Conservation (phyloP, 2,329 filamentous ascomycete genomes). For the Lecanosticta acicola region DNA sequence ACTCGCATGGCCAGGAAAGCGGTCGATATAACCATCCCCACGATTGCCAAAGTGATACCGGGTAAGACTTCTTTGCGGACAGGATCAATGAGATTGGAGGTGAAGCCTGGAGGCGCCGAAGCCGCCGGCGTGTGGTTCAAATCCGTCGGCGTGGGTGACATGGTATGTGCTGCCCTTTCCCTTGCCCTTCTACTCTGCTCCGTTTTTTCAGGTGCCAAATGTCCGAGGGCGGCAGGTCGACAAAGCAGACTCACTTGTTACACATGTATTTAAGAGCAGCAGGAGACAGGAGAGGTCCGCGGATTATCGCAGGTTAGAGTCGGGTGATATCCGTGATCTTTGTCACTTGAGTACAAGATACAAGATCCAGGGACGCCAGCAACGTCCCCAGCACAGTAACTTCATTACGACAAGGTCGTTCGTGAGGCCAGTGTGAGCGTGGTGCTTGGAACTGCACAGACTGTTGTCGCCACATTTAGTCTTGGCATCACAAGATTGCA, state of each 20-base stretch:
- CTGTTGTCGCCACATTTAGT: too few species aligned
- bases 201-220: too few species aligned
- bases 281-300: too few species aligned
- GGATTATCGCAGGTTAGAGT: neutral
- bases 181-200: neutral
- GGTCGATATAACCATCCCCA: constrained; percentile 13
- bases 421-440: too few species aligned
- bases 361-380: neutral
- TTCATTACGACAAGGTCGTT: too few species aligned
- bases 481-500: too few species aligned
- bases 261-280: too few species aligned
- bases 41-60: constrained; percentile 6
- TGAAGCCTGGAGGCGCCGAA: constrained; percentile 10
- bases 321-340: neutral
- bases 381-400: neutral
- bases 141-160: neutral
- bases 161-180: neutral
- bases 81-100: constrained; percentile 8
- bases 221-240: too few species aligned
- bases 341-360: neutral
- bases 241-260: too few species aligned
- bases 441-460: too few species aligned
- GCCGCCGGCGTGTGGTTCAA: constrained; percentile 9
- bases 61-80: constrained; percentile 3
- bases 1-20: constrained; percentile 11